Base-by-base conservation (phyloP, 2,329 filamentous ascomycete genomes). In the Paecilomyces sp. region DNA sequence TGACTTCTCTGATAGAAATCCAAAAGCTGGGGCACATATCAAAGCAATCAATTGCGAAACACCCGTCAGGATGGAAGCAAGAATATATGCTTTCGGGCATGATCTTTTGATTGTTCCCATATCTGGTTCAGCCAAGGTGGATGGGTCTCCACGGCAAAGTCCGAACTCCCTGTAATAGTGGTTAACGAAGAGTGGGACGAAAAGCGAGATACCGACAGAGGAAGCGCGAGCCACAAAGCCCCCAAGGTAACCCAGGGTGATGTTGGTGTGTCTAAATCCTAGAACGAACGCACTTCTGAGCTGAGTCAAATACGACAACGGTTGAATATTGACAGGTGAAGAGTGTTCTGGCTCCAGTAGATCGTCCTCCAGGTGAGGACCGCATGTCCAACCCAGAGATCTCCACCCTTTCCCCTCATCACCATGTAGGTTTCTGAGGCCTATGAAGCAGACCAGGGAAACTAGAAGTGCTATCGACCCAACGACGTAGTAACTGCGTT, bases 161-260 rank as follows among this genome's bases (percentile, higher is more conserved):
- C 91, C 92, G 57, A 88, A 88, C 55, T 81, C 79, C 63, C 93
- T 89, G 74, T 93, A 97, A 74, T 91, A 96, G 25, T 91, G 88
- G 72, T 97, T 97, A 67, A 97, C 86, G 70, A 90, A 95, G 1
- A 99, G 83, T 0, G 94, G 94, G 58, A 99, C 89, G 76, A 97
- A 99, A 5, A 97, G 84, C 0, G 91, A 95, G 64, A 99, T 96
- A 57, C 90, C 93, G 4, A 99, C 94, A 0, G 92, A 96, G 0
- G 92, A 97, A 7, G 94, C 92, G 59, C 94, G 87, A 9, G 92
- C 93, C 2, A 99, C 93, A 68, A 97, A 97, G 1, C 94, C 94
- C 63, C 93, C 94, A 0, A 97, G 79, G 69, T 97, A 99, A 30
- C 90, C 93, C 0, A 97, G 82, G 18, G 86, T 88, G 62, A 99